These are phyloP conservation scores for Avena atlantica DNA, from an alignment of 176 grass and related monocot species.

Conservation along the genomic window DNA sequence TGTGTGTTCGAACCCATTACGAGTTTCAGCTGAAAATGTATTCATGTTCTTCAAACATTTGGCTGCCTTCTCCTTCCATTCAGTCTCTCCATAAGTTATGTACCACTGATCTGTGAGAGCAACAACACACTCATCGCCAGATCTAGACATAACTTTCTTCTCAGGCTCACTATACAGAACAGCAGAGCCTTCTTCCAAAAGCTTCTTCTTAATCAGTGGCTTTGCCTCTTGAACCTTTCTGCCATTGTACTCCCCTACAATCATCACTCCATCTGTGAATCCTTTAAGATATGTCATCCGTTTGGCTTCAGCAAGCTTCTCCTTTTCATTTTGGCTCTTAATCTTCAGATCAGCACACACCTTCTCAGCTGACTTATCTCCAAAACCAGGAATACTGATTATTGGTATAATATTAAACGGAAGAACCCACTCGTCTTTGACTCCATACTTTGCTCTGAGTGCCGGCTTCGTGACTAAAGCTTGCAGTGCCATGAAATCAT, in stretches of 20 bases:
- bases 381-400: conserved; percentile 79
- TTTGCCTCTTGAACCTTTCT: conserved; percentile 75
- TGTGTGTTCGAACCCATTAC: conserved; percentile 74
- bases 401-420: conserved; percentile 62
- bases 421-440: conserved; percentile 82
- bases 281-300: conserved; percentile 78
- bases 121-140: conserved; percentile 82
- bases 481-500: conserved; percentile 74
- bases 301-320: conserved; percentile 79
- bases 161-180: conserved; percentile 79
- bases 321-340: conserved; percentile 74
- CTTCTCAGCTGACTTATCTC: conserved; percentile 77
- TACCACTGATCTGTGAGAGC: conserved; percentile 84
- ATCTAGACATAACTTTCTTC: conserved; percentile 80
- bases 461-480: conserved; percentile 65
- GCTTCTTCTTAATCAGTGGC: conserved; percentile 71
- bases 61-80: conserved; percentile 68
- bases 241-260: conserved; percentile 68
- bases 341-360: conserved; percentile 70
- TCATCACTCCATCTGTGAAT: conserved; percentile 79
- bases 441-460: conserved; percentile 60
- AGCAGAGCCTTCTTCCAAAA: conserved; percentile 61
- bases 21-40: conserved; percentile 64
- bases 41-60: conserved; percentile 75
- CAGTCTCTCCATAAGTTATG: conserved; percentile 79